phyloP scores from a whole-genome alignment of 2,329 filamentous ascomycete genomes.

The Davidsoniella neocaledoniae region DNA sequence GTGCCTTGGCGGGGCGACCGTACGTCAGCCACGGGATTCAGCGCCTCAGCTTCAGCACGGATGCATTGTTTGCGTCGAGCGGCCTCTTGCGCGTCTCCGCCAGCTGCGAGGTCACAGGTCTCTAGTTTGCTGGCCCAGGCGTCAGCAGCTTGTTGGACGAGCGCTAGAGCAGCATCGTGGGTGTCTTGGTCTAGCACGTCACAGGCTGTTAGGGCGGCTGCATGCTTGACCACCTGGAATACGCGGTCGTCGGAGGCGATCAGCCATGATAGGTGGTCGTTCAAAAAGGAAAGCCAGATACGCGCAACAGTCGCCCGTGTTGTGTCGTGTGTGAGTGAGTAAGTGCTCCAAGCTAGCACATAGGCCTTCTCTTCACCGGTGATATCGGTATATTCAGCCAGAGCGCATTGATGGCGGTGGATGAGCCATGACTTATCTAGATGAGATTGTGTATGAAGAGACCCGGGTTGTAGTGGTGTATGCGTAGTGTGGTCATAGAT shows the following conservation, averaged over 20 bases:
- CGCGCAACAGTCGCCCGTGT: slow-evolving; percentile 35
- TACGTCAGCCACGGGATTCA: background rate
- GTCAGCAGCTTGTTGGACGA: slow-evolving; percentile 26
- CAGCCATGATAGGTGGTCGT: slow-evolving; percentile 36
- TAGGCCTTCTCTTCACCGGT: slow-evolving; percentile 38
- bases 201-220: slow-evolving; percentile 32
- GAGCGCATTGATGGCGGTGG: slow-evolving; percentile 40
- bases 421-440: slow-evolving; percentile 37
- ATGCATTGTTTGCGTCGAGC: background rate
- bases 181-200: slow-evolving; percentile 29
- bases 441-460: slow-evolving; percentile 26
- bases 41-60: background rate
- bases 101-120: background rate
- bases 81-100: no score
- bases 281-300: slow-evolving; percentile 34
- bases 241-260: slow-evolving; percentile 29
- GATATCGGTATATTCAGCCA: slow-evolving; percentile 40
- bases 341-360: slow-evolving; percentile 41
- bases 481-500: slow-evolving; percentile 43
- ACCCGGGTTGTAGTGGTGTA: slow-evolving; percentile 30
- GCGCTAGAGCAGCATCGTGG: slow-evolving; percentile 25
- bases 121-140: background rate
- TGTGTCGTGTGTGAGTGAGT: slow-evolving; percentile 33
- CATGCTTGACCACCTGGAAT: slow-evolving; percentile 38
- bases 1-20: background rate